These are phyloP conservation scores for Tylopilus orsonianus DNA, from an alignment of 1,284 basidiomycete species.

Conservation along the genomic window DNA sequence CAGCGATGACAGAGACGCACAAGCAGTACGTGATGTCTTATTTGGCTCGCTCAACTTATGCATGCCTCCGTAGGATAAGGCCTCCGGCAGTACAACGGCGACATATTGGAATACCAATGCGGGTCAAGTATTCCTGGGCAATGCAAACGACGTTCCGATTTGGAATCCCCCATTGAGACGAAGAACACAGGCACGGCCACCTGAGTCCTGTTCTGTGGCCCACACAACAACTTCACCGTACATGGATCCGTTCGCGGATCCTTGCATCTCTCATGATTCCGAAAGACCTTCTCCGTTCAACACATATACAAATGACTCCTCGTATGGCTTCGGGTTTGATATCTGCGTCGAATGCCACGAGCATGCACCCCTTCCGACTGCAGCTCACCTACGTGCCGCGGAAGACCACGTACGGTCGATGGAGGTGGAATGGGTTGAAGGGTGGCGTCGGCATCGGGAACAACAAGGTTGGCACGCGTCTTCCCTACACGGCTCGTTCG, in stretches of 20 bases:
- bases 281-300: slow-evolving; percentile 51
- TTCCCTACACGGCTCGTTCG: neutral
- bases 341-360: slow-evolving; percentile 88
- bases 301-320: slow-evolving; percentile 55
- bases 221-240: slow-evolving; percentile 7
- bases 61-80: slow-evolving; percentile 18
- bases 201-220: slow-evolving; percentile 3
- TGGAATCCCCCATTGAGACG: slow-evolving; percentile 26
- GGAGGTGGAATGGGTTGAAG: slow-evolving; percentile 60
- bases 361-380: slow-evolving; percentile 62
- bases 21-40: slow-evolving; percentile 12
- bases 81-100: slow-evolving; percentile 38
- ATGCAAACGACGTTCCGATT: slow-evolving; percentile 72
- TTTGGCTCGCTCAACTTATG: neutral
- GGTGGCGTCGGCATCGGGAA: slow-evolving; percentile 30
- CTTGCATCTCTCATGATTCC: slow-evolving; percentile 6
- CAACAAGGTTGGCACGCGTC: slow-evolving; percentile 15
- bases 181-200: slow-evolving; percentile 3
- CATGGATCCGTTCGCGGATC: slow-evolving; percentile 15
- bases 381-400: slow-evolving; percentile 61
- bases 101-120: slow-evolving; percentile 51
- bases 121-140: slow-evolving; percentile 75
- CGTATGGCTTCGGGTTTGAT: slow-evolving; percentile 63
- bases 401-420: slow-evolving; percentile 68
- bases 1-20: slow-evolving; percentile 12